A percentile compares a stretch with the other conserved stretches of the same genome.
These are phyloP conservation scores for Circinella minor DNA, from an alignment of 371 early-diverging fungal genomes.

Conservation along the genomic window DNA sequence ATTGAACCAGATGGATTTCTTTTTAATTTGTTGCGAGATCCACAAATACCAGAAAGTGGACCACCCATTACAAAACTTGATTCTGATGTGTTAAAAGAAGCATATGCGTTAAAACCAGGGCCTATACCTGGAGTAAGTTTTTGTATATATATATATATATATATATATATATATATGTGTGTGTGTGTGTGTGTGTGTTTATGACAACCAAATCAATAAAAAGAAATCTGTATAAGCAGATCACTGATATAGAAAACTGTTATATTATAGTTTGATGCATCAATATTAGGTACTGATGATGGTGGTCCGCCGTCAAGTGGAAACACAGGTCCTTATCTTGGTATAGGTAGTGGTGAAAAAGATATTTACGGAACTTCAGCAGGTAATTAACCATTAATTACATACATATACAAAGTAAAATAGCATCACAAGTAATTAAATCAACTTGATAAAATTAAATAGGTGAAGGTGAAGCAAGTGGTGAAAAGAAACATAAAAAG, in stretches of 20 bases:
- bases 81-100: constrained; percentile 51
- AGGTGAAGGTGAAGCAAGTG: constrained; percentile 44
- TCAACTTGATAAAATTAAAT: neutral
- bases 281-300: constrained; percentile 59
- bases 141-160: neutral
- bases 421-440: too few species aligned
- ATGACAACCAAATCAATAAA: too few species aligned
- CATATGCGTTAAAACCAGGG: constrained; percentile 59
- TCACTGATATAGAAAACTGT: too few species aligned
- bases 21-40: constrained; percentile 47
- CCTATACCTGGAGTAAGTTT: constrained; percentile 61
- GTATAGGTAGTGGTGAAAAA: constrained; percentile 6
- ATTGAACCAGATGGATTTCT: constrained; percentile 48
- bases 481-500: constrained; percentile 62
- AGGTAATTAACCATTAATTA: constrained; percentile 8
- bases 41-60: constrained; percentile 39
- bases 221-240: too few species aligned
- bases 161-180: too few species aligned
- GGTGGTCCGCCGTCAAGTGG: constrained; percentile 21
- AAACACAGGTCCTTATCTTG: constrained; percentile 20
- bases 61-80: constrained; percentile 44
- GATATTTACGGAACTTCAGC: constrained; percentile 13
- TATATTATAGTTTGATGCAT: constrained; percentile 56
- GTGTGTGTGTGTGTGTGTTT: too few species aligned
- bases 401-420: too few species aligned